These are phyloP conservation scores for Colletotrichum sansevieriae DNA, from an alignment of 2,329 filamentous ascomycete genomes.

Conservation along the genomic window DNA sequence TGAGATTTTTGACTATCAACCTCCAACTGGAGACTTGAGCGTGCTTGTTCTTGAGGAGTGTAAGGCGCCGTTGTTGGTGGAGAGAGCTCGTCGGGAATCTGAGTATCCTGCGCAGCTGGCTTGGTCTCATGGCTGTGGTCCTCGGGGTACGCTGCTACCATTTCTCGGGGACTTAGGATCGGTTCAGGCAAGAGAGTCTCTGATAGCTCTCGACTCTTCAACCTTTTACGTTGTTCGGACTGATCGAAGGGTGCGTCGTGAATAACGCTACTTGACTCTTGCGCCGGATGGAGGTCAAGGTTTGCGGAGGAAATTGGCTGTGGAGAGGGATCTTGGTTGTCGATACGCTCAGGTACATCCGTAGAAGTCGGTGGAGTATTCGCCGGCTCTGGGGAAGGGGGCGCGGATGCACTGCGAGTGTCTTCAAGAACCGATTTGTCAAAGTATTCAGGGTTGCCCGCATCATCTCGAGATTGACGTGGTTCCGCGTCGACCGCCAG, in stretches of 20 bases:
- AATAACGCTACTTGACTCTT: constrained; percentile 50
- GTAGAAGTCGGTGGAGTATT: constrained; percentile 4
- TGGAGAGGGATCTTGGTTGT: constrained; percentile 31
- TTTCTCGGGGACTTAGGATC: constrained; percentile 45
- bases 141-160: constrained; percentile 43
- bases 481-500: neutral
- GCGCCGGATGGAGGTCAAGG: constrained; percentile 51
- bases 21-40: neutral
- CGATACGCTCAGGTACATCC: neutral
- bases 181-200: constrained; percentile 46
- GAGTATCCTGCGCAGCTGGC: neutral
- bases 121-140: constrained; percentile 24
- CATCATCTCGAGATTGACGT: neutral
- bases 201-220: constrained; percentile 47
- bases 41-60: constrained; percentile 6
- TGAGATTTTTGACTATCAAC: neutral
- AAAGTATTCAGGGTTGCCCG: constrained; percentile 15
- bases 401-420: constrained; percentile 17
- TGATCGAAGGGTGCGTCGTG: constrained; percentile 55
- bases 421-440: constrained; percentile 14
- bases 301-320: constrained; percentile 37
- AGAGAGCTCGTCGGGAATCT: neutral
- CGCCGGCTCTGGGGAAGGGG: constrained; percentile 21
- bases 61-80: neutral
- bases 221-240: constrained; percentile 52